These are phyloP conservation scores for Populus tomentosa DNA, from an alignment of 441 rosid genomes.

Conservation along the genomic window DNA sequence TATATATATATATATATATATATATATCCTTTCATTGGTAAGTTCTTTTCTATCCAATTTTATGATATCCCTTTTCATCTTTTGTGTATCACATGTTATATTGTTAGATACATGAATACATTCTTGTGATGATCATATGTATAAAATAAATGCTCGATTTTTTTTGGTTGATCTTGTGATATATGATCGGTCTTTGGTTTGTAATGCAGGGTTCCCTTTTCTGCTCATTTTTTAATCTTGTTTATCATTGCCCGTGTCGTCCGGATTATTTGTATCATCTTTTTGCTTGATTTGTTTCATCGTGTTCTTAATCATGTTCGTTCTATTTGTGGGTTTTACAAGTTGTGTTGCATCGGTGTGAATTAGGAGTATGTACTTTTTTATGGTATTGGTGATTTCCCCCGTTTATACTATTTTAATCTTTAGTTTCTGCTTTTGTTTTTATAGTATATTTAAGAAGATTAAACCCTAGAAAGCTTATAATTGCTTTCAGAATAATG, in stretches of 20 bases:
- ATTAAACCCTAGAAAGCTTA: background rate
- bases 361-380: background rate
- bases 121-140: background rate
- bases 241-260: too few relatives aligned
- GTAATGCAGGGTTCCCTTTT: background rate
- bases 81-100: background rate
- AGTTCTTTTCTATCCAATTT: background rate
- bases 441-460: background rate
- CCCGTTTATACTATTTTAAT: too few relatives aligned
- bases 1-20: background rate
- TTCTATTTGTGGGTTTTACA: too few relatives aligned
- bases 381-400: too few relatives aligned
- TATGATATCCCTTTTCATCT: background rate
- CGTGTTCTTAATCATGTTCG: too few relatives aligned
- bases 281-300: too few relatives aligned
- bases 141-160: background rate
- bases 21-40: background rate
- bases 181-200: background rate
- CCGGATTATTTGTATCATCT: too few relatives aligned
- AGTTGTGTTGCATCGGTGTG: background rate
- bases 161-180: background rate
- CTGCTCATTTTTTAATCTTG: background rate
- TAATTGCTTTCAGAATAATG: too few relatives aligned
- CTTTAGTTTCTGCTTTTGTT: background rate
- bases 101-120: background rate